Evolutionary conservation across 2,329 filamentous ascomycete genomes (phyloP).

Genomic region (Helicocarpus griseus): DNA sequence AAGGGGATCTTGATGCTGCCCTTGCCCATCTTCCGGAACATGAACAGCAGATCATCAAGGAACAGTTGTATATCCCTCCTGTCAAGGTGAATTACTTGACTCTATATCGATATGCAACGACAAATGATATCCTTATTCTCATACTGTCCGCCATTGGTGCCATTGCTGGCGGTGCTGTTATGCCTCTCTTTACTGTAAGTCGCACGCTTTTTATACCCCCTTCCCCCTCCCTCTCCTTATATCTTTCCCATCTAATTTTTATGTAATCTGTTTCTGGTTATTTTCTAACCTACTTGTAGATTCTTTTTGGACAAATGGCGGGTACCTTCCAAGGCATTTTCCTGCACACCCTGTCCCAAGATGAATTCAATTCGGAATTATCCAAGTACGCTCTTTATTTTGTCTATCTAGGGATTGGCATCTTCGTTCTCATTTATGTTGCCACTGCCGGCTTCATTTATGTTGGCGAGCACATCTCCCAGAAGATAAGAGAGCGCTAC

Average conservation of each 20-base stretch:
- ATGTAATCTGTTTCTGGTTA: conserved; percentile 5
- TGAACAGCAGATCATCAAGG: conserved; percentile 58
- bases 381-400: conserved; percentile 66
- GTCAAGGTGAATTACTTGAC: conserved; percentile 55
- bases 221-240: too few relatives aligned
- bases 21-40: conserved; percentile 54
- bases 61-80: conserved; percentile 56
- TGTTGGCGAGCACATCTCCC: conserved; percentile 66
- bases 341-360: conserved; percentile 36
- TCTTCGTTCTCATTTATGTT: conserved; percentile 69
- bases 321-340: conserved; percentile 61
- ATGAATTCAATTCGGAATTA: conserved; percentile 52
- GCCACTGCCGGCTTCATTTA: conserved; percentile 86
- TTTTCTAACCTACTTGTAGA: conserved; percentile 20
- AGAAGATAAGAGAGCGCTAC: conserved; percentile 73
- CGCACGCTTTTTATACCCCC: too few relatives aligned
- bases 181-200: conserved; percentile 69
- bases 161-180: conserved; percentile 62
- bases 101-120: conserved; percentile 62
- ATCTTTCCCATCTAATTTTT: not conserved
- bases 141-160: conserved; percentile 51
- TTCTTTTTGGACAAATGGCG: conserved; percentile 67
- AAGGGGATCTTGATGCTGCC: conserved; percentile 40
- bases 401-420: conserved; percentile 70
- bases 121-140: conserved; percentile 55